Percentiles rank a stretch among this genome's conserved stretches.
phyloP scores from a whole-genome alignment of 163 green algal species.

The Trebouxia gelatinosa region DNA sequence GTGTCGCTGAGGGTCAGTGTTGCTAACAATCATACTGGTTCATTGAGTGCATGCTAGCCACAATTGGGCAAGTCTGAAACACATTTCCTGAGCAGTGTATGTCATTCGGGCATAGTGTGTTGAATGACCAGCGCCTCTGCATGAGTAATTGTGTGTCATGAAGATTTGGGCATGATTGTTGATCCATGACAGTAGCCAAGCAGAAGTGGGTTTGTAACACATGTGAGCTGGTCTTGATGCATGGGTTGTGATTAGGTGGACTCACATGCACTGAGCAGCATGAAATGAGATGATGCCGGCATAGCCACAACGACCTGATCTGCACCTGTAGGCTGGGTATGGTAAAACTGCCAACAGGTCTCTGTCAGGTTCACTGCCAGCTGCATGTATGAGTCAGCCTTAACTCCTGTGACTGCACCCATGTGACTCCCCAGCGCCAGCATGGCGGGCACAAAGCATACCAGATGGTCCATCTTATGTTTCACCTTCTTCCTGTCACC shows the following conservation, averaged over 20 bases:
- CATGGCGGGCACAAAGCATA: constrained; percentile 70
- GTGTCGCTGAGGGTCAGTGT: no score
- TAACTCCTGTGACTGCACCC: constrained; percentile 45
- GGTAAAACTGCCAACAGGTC: constrained; percentile 63
- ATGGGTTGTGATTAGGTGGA: no score
- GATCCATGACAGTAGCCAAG: neutral
- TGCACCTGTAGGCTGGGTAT: constrained; percentile 28
- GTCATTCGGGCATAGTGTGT: neutral
- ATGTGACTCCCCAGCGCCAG: constrained; percentile 57
- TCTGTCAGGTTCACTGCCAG: constrained; percentile 58
- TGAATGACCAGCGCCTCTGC: neutral
- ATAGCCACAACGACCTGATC: neutral
- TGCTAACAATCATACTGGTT: no score
- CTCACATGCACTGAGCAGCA: no score
- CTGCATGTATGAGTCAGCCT: constrained; percentile 57
- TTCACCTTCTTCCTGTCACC: constrained; percentile 19
- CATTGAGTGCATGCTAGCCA: neutral
- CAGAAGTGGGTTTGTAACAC: neutral
- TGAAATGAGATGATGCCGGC: neutral
- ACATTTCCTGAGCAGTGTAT: neutral
- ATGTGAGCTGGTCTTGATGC: neutral
- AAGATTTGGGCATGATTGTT: neutral
- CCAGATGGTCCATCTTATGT: constrained; percentile 68
- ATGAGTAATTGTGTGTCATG: neutral
- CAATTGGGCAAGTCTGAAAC: neutral